These are phyloP conservation scores for Calocybe cyanea DNA, from an alignment of 768 basidiomycete species.

Conservation along the genomic window DNA sequence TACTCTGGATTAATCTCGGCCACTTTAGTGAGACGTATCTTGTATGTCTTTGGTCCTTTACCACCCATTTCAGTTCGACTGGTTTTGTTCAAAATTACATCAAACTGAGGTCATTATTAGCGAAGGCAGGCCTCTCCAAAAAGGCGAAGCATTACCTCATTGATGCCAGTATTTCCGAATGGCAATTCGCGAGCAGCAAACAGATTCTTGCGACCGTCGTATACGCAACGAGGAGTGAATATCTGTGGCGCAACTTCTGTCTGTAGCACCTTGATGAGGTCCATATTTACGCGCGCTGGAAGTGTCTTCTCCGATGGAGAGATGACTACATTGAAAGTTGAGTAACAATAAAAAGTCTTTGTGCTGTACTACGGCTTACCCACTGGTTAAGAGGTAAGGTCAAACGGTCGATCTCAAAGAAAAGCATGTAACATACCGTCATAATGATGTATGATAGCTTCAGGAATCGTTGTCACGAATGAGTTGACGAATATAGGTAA, in stretches of 20 bases:
- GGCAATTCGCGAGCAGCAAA: slow-evolving; percentile 61
- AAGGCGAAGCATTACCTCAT: slow-evolving; percentile 40
- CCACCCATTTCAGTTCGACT: slow-evolving; percentile 28
- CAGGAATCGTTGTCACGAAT: slow-evolving; percentile 58
- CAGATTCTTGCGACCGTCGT: slow-evolving; percentile 77
- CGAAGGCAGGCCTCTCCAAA: neutral
- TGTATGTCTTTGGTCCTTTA: slow-evolving; percentile 61
- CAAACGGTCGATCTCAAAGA: neutral
- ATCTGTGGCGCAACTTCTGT: slow-evolving; percentile 50
- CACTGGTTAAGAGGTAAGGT: slow-evolving; percentile 25
- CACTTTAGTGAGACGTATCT: slow-evolving; percentile 55
- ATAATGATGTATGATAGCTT: slow-evolving; percentile 68
- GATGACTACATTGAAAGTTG: slow-evolving; percentile 43
- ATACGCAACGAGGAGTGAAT: slow-evolving; percentile 71
- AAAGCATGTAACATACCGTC: slow-evolving; percentile 50
- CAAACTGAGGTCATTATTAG: slow-evolving; percentile 44
- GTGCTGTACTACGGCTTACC: slow-evolving; percentile 29
- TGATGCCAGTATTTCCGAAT: slow-evolving; percentile 46
- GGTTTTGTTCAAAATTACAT: slow-evolving; percentile 48
- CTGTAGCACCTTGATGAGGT: slow-evolving; percentile 64
- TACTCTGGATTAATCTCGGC: slow-evolving; percentile 56
- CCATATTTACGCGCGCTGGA: slow-evolving; percentile 66
- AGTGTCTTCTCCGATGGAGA: slow-evolving; percentile 64
- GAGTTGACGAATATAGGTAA: slow-evolving; percentile 53
- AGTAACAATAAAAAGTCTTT: neutral